Evolutionary conservation across 306 rosid species (phyloP).

Genomic region (Ammopiptanthus mongolicus): DNA sequence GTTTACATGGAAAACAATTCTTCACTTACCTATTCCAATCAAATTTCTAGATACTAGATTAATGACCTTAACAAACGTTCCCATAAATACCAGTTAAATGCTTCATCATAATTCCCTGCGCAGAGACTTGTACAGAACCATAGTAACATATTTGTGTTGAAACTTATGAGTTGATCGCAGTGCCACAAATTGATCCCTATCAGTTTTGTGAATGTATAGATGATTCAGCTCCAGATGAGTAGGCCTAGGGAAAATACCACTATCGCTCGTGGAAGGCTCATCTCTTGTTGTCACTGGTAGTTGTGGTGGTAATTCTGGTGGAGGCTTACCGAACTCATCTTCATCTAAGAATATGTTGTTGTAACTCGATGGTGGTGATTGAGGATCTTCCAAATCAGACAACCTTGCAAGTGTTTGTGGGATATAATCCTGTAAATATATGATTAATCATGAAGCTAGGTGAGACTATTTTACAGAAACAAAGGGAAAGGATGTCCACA

Average conservation of each 20-base stretch:
- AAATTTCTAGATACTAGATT: neutral
- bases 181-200: slow-evolving; percentile 39
- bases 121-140: slow-evolving; percentile 53
- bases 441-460: slow-evolving; percentile 9
- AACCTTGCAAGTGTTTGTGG: slow-evolving; percentile 39
- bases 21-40: slow-evolving; percentile 10
- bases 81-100: neutral
- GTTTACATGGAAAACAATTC: slow-evolving; percentile 14
- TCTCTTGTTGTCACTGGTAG: slow-evolving; percentile 36
- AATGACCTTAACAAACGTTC: slow-evolving; percentile 14
- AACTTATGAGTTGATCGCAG: slow-evolving; percentile 63
- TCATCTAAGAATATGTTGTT: slow-evolving; percentile 47
- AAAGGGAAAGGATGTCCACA: neutral
- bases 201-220: slow-evolving; percentile 54
- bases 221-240: slow-evolving; percentile 59
- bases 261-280: slow-evolving; percentile 29
- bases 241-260: slow-evolving; percentile 25
- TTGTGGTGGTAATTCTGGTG: slow-evolving; percentile 79
- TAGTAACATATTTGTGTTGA: slow-evolving; percentile 50
- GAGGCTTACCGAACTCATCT: slow-evolving; percentile 61
- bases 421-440: slow-evolving; percentile 46
- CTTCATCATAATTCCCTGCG: slow-evolving; percentile 26
- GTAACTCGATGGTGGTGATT: slow-evolving; percentile 87
- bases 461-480: neutral
- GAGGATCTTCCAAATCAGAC: slow-evolving; percentile 47